Base-by-base conservation (phyloP, 2,329 filamentous ascomycete species). In the Phoma herbarum region DNA sequence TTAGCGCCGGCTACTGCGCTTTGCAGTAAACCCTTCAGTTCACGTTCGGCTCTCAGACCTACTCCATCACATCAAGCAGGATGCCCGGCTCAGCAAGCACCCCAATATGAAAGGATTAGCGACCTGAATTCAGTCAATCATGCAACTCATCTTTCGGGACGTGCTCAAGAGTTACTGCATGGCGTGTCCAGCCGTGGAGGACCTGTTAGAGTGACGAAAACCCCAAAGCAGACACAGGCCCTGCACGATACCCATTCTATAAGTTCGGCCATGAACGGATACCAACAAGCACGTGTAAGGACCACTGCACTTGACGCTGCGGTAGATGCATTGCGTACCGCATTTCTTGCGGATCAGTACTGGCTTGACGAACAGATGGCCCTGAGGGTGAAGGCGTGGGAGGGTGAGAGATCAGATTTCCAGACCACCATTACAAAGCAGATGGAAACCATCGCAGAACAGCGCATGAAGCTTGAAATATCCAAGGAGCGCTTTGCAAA, bases 121-220 rank as follows among this genome's bases (percentile, higher is more conserved):
- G 8, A 41, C 7, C 0, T 23, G 5, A 25, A 9, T 16, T n/a
- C 16, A 12, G 7, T 3, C 22, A 9, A 6, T 26, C 8, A 2
- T 14, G 16, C 10, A n/a, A 12, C 16, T 23, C 9, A 20, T 10
- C 26, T 4, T 22, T 3, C 12, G 1, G 26, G 23, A 10, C 26
- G 16, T 41, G 10, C 7, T 3, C 48, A 43, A 16, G 23, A 35
- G 23, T 7, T 37, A 12, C 28, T 61, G 10, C 54, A 57, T 33
- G 8, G 48, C 2, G 29, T 29, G 4, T 50, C 51, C 1, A 22
- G 20, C 23, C 54, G 20, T 4, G 33, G 18, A 18, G 41, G 43
- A 7, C 12, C 55, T 23, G 41, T 41, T 22, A 54, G 54, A 43
- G 54, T 71, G 8, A 31, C 23, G 5, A 68, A 69, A 31, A 10